Base-by-base conservation (phyloP, 257 asterid species). In the Haberlea rhodopensis region DNA sequence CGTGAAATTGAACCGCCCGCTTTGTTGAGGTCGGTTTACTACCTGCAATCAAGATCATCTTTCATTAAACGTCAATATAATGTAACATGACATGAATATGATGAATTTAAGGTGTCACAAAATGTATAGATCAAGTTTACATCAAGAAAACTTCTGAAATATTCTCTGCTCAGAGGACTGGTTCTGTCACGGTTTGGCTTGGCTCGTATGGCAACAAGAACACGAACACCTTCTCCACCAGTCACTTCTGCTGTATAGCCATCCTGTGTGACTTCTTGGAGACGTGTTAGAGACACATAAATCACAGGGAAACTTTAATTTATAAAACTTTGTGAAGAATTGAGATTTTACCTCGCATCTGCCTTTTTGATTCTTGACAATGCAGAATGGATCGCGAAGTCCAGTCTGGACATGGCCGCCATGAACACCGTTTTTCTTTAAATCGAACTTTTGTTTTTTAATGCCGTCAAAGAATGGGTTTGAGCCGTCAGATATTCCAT, bases 321-420 rank as follows among this genome's bases (percentile, higher is more conserved):
- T 37, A 32, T 32, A 37, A 13, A n/a, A 37, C 1, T 13, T 37
- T 11, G 46, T 37, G 48, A 32, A 40, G 31, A 68, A 23, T 63
- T 8, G 31, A 62, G 21, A 29, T 52, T 62, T 46, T 78, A 91
- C 98, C 91, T 80, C 72, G 85, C 98, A 91, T 78, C 72, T 81
- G 56, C 95, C 92, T 74, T 73, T 85, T 24, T 82, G 81, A 69
- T 83, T 82, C 73, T 78, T 73, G 67, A 21, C 85, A 28, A 77
- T 53, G 77, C 98, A 88, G 73, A 84, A 85, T 54, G 95, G 89
- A 82, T 91, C 96, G 1, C 74, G 76, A 23, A 85, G 84, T 60
- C 87, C 82, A 9, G 78, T 83, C 74, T 85, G 95, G 65, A 86
- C 87, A 73, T 91, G 96, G 61, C 98, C 96, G 53, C 95, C 86